These are phyloP conservation scores for Lentinula sp. DNA, from an alignment of 768 basidiomycete species.

Conservation along the genomic window DNA sequence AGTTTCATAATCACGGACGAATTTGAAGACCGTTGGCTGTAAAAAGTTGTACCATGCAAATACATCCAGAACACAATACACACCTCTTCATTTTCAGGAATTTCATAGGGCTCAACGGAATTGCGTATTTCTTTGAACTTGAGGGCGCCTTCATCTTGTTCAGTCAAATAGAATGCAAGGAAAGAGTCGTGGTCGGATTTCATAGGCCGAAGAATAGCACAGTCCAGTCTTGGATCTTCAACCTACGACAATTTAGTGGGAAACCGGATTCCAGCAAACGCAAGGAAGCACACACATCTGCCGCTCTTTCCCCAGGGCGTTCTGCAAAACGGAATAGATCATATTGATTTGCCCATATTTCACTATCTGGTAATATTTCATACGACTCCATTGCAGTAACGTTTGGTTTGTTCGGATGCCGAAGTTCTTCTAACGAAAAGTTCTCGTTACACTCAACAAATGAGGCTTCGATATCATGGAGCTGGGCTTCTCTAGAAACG, in stretches of 20 bases:
- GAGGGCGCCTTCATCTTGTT: conserved; percentile 65
- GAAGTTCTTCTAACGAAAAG: conserved; percentile 53
- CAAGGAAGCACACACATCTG: conserved; percentile 45
- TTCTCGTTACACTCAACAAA: conserved; percentile 58
- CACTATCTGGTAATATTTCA: conserved; percentile 77
- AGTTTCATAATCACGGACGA: conserved; percentile 81
- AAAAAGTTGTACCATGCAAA: not conserved
- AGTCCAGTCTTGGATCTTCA: conserved; percentile 77
- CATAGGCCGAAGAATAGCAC: conserved; percentile 83
- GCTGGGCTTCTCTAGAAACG: conserved; percentile 67
- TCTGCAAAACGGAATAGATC: conserved; percentile 85
- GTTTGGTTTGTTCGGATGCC: conserved; percentile 75
- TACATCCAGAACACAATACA: not conserved
- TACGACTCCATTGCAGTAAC: conserved; percentile 76
- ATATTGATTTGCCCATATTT: conserved; percentile 87
- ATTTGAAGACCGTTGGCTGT: conserved; percentile 67
- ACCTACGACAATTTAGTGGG: conserved; percentile 29
- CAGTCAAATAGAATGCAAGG: conserved; percentile 78
- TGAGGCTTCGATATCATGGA: conserved; percentile 73
- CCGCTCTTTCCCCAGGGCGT: conserved; percentile 70
- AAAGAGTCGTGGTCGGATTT: conserved; percentile 86
- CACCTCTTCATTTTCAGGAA: conserved; percentile 55
- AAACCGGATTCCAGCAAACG: not conserved
- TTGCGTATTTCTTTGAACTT: conserved; percentile 57
- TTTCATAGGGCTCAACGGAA: conserved; percentile 34